Conservation (phyloP, 1,139 yeast genomes). For the Saccharomycopsis phalli region DNA sequence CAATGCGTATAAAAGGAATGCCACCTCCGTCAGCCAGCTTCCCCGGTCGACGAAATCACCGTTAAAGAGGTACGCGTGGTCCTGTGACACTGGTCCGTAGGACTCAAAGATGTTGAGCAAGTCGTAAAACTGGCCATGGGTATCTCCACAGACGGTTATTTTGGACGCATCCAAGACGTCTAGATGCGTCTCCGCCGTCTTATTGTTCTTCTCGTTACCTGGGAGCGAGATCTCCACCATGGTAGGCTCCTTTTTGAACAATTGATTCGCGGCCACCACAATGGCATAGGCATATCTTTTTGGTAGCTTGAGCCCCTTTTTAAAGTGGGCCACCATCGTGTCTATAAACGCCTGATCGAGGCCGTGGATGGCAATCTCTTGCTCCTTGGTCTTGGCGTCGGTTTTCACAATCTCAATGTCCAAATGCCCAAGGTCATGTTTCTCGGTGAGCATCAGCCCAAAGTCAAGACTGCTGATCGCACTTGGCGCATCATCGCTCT, state of each 20-base stretch:
- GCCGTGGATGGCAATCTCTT: constrained; percentile 23
- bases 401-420: constrained; percentile 20
- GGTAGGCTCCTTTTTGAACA: constrained; percentile 60
- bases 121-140: constrained; percentile 95
- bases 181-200: neutral
- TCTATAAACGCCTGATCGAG: constrained; percentile 47
- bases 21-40: constrained; percentile 97
- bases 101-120: constrained; percentile 66
- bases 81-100: constrained; percentile 57
- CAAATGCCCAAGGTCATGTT: constrained; percentile 39
- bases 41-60: constrained; percentile 99
- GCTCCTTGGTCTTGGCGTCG: constrained; percentile 19
- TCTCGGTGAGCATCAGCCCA: constrained; percentile 38
- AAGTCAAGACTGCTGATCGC: constrained; percentile 40
- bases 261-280: constrained; percentile 58
- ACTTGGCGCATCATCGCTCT: constrained; percentile 48
- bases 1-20: constrained; percentile 67
- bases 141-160: constrained; percentile 91
- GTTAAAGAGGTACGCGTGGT: constrained; percentile 76
- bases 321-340: constrained; percentile 59
- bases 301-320: constrained; percentile 65
- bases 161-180: constrained; percentile 25
- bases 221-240: constrained; percentile 62
- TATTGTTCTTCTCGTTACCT: constrained; percentile 27
- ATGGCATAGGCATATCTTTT: constrained; percentile 80